Evolutionary conservation across 2,329 filamentous ascomycete genomes (phyloP), one percentile per base, ranked within the genome.

Genomic region (Thelonectria rubi): DNA sequence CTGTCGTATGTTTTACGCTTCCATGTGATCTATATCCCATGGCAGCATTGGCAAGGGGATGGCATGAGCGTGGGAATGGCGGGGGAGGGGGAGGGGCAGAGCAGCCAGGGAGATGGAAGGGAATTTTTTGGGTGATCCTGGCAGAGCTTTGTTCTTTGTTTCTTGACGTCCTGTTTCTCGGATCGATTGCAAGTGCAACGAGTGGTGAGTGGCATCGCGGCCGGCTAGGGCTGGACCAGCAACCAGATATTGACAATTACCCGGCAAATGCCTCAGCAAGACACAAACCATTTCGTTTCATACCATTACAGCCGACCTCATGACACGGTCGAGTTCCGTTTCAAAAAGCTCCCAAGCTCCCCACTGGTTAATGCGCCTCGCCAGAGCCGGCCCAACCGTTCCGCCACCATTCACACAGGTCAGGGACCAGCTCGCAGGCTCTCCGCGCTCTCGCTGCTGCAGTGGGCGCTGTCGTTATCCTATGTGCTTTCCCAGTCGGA

Each of bases 11-110:
- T 63, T 66, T 56, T 63, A 48, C 58, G 55, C 51, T 66, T 62
- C 63, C 65, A 69, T 70, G 66, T 68, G 66, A 71, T 64, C 60
- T 58, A 58, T 65, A 65, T 67, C 52, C 60, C 55, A 60, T 55
- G 52, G 52, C 53, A 52, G 34, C 34, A 37, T 15, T 15, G 34
- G 11, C 34, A 37, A 37, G 58, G 58, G 47, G 58, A 61, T 60
- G 53, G 42, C 57, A 51, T 55, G 58, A 69, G 34, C 65, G 45
- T 60, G 67, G 64, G 67, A 61, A 67, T 69, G 57, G 68, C 63
- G 68, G 68, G 68, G 68, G 66, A 69, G 68, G 64, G 65, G 67
- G 45, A 69, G 60, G 52, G 52, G 58, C 45, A 54, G 32, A 52
- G 10, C 26, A 37, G 34, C 34, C 34, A 37, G 34, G 34, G 34